Evolutionary conservation across 768 basidiomycete species (phyloP).

Genomic region (Suillus occidentalis): DNA sequence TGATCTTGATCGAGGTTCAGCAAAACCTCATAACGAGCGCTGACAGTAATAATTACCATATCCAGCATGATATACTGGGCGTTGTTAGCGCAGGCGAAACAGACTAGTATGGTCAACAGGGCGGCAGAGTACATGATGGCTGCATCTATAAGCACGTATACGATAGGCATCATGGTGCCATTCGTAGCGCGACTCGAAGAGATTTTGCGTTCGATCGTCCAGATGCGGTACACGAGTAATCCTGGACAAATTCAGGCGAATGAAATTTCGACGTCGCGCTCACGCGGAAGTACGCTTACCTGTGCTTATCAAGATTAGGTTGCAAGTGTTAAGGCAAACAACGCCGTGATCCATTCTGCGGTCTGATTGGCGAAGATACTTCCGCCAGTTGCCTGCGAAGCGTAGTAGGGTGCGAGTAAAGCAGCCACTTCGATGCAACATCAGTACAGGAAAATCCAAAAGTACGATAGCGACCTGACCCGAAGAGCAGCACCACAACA

Average conservation of each 20-base stretch:
- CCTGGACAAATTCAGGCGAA: not conserved
- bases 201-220: conserved; percentile 5
- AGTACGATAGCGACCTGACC: conserved; percentile 1
- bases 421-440: not conserved
- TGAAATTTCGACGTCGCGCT: not conserved
- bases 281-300: conserved; percentile 1
- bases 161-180: conserved; percentile 1
- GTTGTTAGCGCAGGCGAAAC: conserved; percentile 9
- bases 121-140: conserved; percentile 10
- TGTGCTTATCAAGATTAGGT: conserved; percentile 12
- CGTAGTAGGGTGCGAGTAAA: conserved; percentile 8
- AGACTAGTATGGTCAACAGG: conserved; percentile 6
- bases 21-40: not conserved
- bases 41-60: conserved; percentile 8
- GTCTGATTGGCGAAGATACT: conserved; percentile 1
- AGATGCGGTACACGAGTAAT: conserved; percentile 11
- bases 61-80: conserved; percentile 9
- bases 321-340: conserved; percentile 8
- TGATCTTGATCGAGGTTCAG: conserved; percentile 9
- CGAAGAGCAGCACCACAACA: conserved; percentile 10
- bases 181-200: not conserved
- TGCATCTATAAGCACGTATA: conserved; percentile 11
- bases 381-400: conserved; percentile 6
- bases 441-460: not conserved
- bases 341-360: conserved; percentile 9